These are phyloP conservation scores for Hypholoma fasciculare DNA, from an alignment of 768 basidiomycete genomes.

Conservation along the genomic window DNA sequence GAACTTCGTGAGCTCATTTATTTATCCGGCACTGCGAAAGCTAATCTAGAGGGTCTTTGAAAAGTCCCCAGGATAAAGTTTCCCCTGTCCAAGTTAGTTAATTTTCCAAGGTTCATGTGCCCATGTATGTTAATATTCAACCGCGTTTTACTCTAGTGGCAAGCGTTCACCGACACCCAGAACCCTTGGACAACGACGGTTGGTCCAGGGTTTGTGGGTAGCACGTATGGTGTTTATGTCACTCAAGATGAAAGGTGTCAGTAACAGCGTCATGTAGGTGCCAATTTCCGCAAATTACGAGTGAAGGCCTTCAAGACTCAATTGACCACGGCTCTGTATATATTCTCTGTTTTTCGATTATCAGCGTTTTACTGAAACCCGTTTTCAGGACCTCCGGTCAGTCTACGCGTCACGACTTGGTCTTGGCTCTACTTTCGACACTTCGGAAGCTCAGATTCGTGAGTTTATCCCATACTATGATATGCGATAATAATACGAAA, in stretches of 20 bases:
- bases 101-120: neutral
- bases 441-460: slow-evolving; percentile 37
- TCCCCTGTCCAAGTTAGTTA: slow-evolving; percentile 33
- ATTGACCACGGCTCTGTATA: slow-evolving; percentile 43
- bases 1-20: slow-evolving; percentile 23
- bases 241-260: neutral
- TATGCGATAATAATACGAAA: no score
- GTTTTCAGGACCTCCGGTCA: slow-evolving; percentile 37
- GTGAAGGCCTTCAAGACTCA: slow-evolving; percentile 43
- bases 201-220: slow-evolving; percentile 44
- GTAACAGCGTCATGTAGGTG: slow-evolving; percentile 29
- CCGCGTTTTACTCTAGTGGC: slow-evolving; percentile 34
- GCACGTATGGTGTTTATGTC: slow-evolving; percentile 32
- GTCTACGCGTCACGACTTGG: slow-evolving; percentile 45
- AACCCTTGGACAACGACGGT: slow-evolving; percentile 45
- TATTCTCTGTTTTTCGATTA: neutral
- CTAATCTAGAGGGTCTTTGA: slow-evolving; percentile 1
- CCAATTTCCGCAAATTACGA: slow-evolving; percentile 50
- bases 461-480: slow-evolving; percentile 9
- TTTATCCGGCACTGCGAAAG: neutral
- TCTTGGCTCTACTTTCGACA: slow-evolving; percentile 31
- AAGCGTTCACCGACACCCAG: slow-evolving; percentile 31
- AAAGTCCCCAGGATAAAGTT: slow-evolving; percentile 25
- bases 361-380: neutral
- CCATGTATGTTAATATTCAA: neutral